Percentiles rank a stretch among this genome's conserved stretches.
Evolutionary conservation across 1,284 basidiomycete genomes (phyloP).

Genomic region (Trichosporon sp.): DNA sequence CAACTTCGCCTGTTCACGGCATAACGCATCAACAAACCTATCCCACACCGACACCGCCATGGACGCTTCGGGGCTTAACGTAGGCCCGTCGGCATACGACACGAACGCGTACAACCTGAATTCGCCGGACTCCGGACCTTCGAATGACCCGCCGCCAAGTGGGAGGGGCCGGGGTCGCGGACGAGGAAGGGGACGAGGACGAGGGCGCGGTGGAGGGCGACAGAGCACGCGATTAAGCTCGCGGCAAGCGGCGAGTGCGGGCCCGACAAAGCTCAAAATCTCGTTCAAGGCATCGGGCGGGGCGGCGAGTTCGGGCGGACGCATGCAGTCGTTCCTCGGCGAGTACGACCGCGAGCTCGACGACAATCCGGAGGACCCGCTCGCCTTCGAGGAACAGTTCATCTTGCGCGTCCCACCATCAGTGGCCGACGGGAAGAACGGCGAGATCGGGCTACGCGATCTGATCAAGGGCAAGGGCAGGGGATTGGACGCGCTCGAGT

Average conservation of each 20-base stretch:
- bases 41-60: background rate
- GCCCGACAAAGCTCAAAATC: constrained; percentile 43
- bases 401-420: constrained; percentile 84
- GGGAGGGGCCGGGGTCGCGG: constrained; percentile 27
- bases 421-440: constrained; percentile 49
- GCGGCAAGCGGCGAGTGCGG: constrained; percentile 25
- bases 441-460: constrained; percentile 69
- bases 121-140: background rate
- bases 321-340: constrained; percentile 73
- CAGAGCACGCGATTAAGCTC: constrained; percentile 30
- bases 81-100: constrained; percentile 5
- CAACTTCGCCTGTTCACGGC: background rate
- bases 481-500: constrained; percentile 80
- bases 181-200: constrained; percentile 34
- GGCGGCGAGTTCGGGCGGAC: constrained; percentile 32
- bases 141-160: constrained; percentile 1
- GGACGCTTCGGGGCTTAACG: background rate
- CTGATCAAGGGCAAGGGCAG: constrained; percentile 78
- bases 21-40: background rate
- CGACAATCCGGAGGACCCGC: constrained; percentile 81
- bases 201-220: constrained; percentile 26
- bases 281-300: constrained; percentile 41
- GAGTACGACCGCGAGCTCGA: constrained; percentile 92
- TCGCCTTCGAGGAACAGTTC: constrained; percentile 97
- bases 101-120: constrained; percentile 18